These are phyloP conservation scores for Apiosordaria backusii DNA, from an alignment of 495 filamentous ascomycete species.

Conservation along the genomic window DNA sequence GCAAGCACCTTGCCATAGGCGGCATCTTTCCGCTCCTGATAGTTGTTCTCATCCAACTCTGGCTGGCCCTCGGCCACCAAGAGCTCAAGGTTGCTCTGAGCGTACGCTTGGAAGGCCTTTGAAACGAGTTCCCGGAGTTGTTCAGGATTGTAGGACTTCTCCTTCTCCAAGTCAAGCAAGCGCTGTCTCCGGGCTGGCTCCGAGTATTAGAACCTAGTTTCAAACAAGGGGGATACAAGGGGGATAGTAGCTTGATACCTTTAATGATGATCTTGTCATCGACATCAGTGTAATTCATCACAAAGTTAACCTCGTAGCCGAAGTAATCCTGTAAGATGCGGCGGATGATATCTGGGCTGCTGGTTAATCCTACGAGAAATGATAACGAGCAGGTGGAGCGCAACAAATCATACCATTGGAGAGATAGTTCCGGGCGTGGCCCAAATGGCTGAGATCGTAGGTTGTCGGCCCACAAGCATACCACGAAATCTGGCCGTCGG, in stretches of 20 bases:
- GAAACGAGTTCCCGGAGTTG: slow-evolving; percentile 51
- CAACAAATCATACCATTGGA: not conserved
- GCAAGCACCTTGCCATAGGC: slow-evolving; percentile 62
- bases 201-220: not conserved
- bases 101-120: slow-evolving; percentile 67
- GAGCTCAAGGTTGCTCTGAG: slow-evolving; percentile 71
- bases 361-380: not conserved
- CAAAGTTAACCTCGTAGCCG: slow-evolving; percentile 79
- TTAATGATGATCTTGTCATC: slow-evolving; percentile 70
- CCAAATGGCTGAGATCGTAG: slow-evolving; percentile 86
- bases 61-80: slow-evolving; percentile 42
- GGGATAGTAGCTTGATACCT: not conserved
- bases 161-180: slow-evolving; percentile 59
- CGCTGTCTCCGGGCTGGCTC: slow-evolving; percentile 65
- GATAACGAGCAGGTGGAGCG: not conserved
- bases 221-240: not conserved
- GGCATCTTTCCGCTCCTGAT: slow-evolving; percentile 52
- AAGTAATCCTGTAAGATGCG: slow-evolving; percentile 86
- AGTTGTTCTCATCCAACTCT: slow-evolving; percentile 48
- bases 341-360: slow-evolving; percentile 87
- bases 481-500: slow-evolving; percentile 75
- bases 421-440: slow-evolving; percentile 48
- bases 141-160: slow-evolving; percentile 41
- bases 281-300: slow-evolving; percentile 92
- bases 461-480: slow-evolving; percentile 92